Evolutionary conservation across 2,329 filamentous ascomycete species (phyloP), one percentile per base, ranked within the genome.

Genomic region (Paracorniculantispora psalliotae): DNA sequence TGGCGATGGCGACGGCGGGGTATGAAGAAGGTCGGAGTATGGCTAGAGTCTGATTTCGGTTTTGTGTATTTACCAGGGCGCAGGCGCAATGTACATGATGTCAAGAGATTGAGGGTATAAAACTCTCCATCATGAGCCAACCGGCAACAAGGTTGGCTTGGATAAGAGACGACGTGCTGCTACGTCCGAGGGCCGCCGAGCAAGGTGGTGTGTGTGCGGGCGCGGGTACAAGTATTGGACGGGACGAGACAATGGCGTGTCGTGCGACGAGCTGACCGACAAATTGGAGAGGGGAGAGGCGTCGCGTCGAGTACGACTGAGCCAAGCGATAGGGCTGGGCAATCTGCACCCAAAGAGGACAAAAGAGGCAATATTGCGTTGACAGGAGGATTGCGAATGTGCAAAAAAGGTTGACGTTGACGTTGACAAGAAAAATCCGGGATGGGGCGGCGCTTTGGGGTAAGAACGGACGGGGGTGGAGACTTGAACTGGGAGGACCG

Each of bases 41-140:
- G 23, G 28, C 25, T 47, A 23, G 23, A 21, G 26, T n/a, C n/a
- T n/a, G n/a, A n/a, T n/a, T n/a, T n/a, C n/a, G n/a, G n/a, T n/a
- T n/a, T n/a, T n/a, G n/a, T n/a, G n/a, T n/a, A 7, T 30, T 49
- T 57, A 50, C 44, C 54, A 57, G n/a, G 44, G 46, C 25, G 57
- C 28, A 23, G 57, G 30, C 23, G 48, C 49, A 53, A 53, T 53
- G 49, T 51, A 59, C 57, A 59, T 59, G 57, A 28, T 54, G 50
- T 59, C 57, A 59, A 41, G 57, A 39, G 15, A 55, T 59, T 44
- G 57, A 53, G 33, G 57, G 43, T 23, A 55, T 49, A 44, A 25
- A 44, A 54, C 50, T 43, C 12, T 59, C 57, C 57, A 59, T 59
- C 44, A 59, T 59, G 57, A 59, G 57, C 57, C 57, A 49, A 59